phyloP scores from a whole-genome alignment of 2,329 filamentous ascomycete species.

The Neoscytalidium dimidiatum region DNA sequence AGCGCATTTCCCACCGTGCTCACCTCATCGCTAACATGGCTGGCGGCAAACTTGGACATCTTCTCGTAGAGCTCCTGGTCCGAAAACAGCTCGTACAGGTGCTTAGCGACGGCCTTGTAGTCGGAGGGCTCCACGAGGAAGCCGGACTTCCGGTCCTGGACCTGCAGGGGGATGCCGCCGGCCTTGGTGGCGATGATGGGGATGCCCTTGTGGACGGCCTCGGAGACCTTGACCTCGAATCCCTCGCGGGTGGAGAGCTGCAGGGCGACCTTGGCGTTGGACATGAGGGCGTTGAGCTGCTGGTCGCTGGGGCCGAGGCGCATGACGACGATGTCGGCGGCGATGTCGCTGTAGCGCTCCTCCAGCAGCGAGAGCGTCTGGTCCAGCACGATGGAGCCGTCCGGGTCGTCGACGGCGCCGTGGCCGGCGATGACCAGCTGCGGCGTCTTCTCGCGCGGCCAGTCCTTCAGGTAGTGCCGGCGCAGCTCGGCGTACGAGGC shows the following conservation, averaged over 20 bases:
- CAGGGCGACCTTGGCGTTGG: slow-evolving; percentile 70
- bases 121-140: slow-evolving; percentile 74
- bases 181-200: slow-evolving; percentile 74
- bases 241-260: slow-evolving; percentile 81
- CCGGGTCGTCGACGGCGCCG: slow-evolving; percentile 78
- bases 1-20: slow-evolving; percentile 78
- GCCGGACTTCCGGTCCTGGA: slow-evolving; percentile 70
- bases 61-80: slow-evolving; percentile 65
- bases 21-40: slow-evolving; percentile 77
- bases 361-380: slow-evolving; percentile 70
- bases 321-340: slow-evolving; percentile 69
- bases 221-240: slow-evolving; percentile 85
- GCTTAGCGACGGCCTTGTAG: slow-evolving; percentile 66
- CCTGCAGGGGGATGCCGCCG: slow-evolving; percentile 80
- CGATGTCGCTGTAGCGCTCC: slow-evolving; percentile 51
- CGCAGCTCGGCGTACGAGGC: slow-evolving; percentile 75
- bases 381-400: slow-evolving; percentile 72
- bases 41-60: slow-evolving; percentile 66
- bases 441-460: slow-evolving; percentile 54
- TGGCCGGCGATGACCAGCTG: slow-evolving; percentile 80
- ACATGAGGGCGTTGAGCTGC: slow-evolving; percentile 74
- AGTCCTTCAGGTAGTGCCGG: slow-evolving; percentile 57
- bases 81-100: slow-evolving; percentile 67
- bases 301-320: slow-evolving; percentile 78
- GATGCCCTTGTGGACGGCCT: slow-evolving; percentile 77